Evolutionary conservation across 2,329 filamentous ascomycete genomes (phyloP).

Genomic region (Macrophomina phaseolina): DNA sequence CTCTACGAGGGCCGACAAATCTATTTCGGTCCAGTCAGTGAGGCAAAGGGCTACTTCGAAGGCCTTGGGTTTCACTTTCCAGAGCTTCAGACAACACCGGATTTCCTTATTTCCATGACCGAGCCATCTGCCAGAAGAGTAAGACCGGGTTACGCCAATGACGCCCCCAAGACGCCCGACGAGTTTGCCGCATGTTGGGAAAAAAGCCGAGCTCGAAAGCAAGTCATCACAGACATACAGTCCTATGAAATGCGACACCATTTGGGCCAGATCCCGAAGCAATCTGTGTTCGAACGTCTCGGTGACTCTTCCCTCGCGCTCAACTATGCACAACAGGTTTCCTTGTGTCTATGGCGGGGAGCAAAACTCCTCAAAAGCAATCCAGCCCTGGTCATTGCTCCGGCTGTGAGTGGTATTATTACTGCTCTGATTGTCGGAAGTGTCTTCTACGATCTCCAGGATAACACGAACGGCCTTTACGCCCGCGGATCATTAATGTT

Average conservation of each 20-base stretch:
- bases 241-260: too few species aligned
- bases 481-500: constrained; percentile 68
- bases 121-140: constrained; percentile 54
- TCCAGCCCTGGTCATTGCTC: neutral
- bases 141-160: constrained; percentile 57
- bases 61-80: constrained; percentile 71
- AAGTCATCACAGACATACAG: too few species aligned
- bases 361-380: neutral
- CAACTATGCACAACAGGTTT: too few species aligned
- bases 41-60: constrained; percentile 69
- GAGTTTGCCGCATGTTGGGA: neutral
- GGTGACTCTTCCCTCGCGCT: too few species aligned
- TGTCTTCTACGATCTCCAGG: constrained; percentile 68
- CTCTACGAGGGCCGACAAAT: constrained; percentile 49
- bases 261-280: too few species aligned
- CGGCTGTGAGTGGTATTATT: neutral
- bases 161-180: neutral
- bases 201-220: neutral
- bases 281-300: too few species aligned
- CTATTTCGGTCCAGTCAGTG: constrained; percentile 67
- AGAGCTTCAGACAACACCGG: constrained; percentile 69
- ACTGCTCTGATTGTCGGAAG: constrained; percentile 68
- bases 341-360: neutral
- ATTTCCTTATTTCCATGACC: constrained; percentile 73
- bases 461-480: constrained; percentile 65